phyloP scores from a whole-genome alignment of 2,329 filamentous ascomycete species.

The Diaporthe citri region DNA sequence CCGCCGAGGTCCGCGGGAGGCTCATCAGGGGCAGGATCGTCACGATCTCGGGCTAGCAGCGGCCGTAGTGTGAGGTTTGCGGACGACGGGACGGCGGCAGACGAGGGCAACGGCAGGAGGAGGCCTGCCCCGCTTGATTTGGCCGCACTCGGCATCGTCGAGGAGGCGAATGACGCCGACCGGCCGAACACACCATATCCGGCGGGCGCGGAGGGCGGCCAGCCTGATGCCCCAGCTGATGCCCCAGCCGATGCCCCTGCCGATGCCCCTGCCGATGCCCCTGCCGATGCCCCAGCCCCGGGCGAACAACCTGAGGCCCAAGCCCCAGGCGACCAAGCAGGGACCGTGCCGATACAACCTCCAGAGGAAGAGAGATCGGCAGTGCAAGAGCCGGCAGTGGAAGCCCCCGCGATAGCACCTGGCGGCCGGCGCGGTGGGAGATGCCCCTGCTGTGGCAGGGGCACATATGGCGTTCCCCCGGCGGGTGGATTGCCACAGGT shows the following conservation, averaged over 20 bases:
- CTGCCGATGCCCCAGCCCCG: too few relatives aligned
- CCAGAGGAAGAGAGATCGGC: neutral
- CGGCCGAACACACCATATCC: constrained; percentile 23
- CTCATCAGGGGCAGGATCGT: neutral
- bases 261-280: too few relatives aligned
- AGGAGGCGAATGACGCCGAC: neutral
- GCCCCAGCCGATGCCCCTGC: too few relatives aligned
- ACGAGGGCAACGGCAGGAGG: neutral
- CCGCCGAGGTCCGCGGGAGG: neutral
- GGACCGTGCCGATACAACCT: neutral
- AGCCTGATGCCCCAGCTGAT: neutral
- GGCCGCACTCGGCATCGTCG: neutral
- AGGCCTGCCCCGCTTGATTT: constrained; percentile 7
- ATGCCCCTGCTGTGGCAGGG: constrained; percentile 27
- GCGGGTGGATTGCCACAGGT: neutral
- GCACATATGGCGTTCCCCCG: neutral
- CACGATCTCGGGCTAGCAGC: neutral
- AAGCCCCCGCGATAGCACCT: neutral
- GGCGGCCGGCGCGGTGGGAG: neutral
- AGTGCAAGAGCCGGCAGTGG: neutral
- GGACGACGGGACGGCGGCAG: neutral
- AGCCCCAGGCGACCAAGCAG: neutral
- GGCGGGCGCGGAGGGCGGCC: neutral
- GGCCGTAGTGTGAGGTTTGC: constrained; percentile 35
- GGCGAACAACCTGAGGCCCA: neutral